These are phyloP conservation scores for Fusarium graminum DNA, from an alignment of 2,329 filamentous ascomycete genomes.

Conservation along the genomic window DNA sequence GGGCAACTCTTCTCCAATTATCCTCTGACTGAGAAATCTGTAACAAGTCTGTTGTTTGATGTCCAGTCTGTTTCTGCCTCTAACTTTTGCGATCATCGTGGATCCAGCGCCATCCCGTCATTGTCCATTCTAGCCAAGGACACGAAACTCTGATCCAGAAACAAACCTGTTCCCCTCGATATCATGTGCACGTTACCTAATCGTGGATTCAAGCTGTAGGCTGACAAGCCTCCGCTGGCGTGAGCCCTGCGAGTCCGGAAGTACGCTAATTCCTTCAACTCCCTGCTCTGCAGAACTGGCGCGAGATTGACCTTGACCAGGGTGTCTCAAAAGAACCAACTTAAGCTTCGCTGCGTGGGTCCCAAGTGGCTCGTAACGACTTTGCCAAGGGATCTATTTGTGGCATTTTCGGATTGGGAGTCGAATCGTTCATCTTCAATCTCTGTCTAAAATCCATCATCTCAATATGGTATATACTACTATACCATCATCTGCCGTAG, in stretches of 20 bases:
- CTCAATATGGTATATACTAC: neutral
- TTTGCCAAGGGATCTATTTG: conserved; percentile 34
- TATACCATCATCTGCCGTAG: neutral
- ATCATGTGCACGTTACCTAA: neutral
- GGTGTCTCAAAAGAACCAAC: conserved; percentile 45
- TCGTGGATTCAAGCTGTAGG: conserved; percentile 14
- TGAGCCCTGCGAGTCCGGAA: conserved; percentile 25
- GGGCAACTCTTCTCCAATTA: conserved; percentile 25
- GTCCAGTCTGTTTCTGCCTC: conserved; percentile 11
- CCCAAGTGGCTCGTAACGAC: conserved; percentile 15
- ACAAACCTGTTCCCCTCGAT: neutral
- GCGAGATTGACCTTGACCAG: conserved; percentile 35
- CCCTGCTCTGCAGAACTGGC: conserved; percentile 15
- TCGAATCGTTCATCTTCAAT: conserved; percentile 10
- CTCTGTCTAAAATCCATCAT: neutral
- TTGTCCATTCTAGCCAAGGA: conserved; percentile 1
- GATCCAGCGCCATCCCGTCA: conserved; percentile 7
- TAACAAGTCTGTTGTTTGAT: conserved; percentile 38
- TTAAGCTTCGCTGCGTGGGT: conserved; percentile 49
- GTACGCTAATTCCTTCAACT: conserved; percentile 33
- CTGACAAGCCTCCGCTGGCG: conserved; percentile 17
- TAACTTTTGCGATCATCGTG: neutral
- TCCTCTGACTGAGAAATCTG: conserved; percentile 25
- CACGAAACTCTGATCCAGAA: conserved; percentile 13
- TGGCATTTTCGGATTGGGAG: conserved; percentile 30